Percentiles rank a stretch among this genome's conserved stretches.
These are phyloP conservation scores for Gnetum montanum DNA, from an alignment of 75 land plant species.

Conservation along the genomic window DNA sequence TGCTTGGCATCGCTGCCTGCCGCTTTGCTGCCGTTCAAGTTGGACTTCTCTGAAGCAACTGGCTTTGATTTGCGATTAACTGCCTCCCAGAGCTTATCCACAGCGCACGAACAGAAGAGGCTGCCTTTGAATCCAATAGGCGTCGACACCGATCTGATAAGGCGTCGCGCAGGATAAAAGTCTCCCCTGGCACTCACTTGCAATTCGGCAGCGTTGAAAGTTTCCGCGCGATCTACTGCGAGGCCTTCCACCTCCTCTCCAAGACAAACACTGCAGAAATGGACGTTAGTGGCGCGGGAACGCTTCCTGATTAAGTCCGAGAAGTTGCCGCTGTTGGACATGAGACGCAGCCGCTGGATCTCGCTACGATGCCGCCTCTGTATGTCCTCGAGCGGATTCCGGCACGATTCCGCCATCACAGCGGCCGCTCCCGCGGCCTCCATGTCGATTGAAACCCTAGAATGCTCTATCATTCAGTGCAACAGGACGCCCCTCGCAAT, in stretches of 20 bases:
- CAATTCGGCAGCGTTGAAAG: background rate
- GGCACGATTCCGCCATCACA: too few species aligned
- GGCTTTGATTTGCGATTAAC: background rate
- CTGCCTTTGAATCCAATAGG: slow-evolving; percentile 1
- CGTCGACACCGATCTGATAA: slow-evolving; percentile 6
- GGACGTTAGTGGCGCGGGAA: background rate
- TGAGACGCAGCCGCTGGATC: background rate
- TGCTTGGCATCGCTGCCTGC: background rate
- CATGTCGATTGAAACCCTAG: too few species aligned
- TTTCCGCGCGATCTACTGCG: background rate
- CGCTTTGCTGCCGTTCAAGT: background rate
- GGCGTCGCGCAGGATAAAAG: slow-evolving; percentile 5
- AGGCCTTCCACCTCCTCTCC: background rate
- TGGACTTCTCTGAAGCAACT: background rate
- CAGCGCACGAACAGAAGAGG: background rate
- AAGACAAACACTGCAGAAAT: slow-evolving; percentile 2
- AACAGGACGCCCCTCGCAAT: too few species aligned
- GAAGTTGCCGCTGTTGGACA: background rate
- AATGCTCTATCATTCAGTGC: too few species aligned
- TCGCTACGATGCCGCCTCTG: background rate
- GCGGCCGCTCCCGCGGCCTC: too few species aligned
- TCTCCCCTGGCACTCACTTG: background rate
- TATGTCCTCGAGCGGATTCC: too few species aligned
- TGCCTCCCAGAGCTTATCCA: background rate
- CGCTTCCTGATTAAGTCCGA: background rate